Percentiles rank a stretch among this genome's conserved stretches.
phyloP scores from a whole-genome alignment of 1,139 yeast species.

The Diutina sp. region DNA sequence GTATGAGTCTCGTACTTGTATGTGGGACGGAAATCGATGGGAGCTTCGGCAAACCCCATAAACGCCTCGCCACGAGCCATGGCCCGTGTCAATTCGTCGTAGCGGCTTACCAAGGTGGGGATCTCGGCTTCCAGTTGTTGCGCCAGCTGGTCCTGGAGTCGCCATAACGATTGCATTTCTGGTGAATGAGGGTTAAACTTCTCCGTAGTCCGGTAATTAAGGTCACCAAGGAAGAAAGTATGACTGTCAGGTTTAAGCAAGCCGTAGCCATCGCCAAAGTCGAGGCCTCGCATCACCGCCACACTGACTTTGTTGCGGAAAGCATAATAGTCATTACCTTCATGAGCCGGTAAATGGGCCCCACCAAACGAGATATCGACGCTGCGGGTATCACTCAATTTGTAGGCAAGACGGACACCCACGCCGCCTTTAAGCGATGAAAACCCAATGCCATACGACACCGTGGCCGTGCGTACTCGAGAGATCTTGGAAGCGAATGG shows the following conservation, averaged over 20 bases:
- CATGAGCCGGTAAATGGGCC: slow-evolving; percentile 69
- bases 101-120: slow-evolving; percentile 14
- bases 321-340: slow-evolving; percentile 37
- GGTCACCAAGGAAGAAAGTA: slow-evolving; percentile 68
- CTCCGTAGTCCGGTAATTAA: slow-evolving; percentile 58
- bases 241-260: slow-evolving; percentile 45
- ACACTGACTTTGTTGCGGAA: slow-evolving; percentile 42
- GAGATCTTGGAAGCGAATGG: slow-evolving; percentile 25
- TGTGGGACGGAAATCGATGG: slow-evolving; percentile 57
- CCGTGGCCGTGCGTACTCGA: slow-evolving; percentile 16
- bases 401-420: slow-evolving; percentile 37
- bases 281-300: slow-evolving; percentile 38
- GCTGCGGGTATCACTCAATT: slow-evolving; percentile 5
- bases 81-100: slow-evolving; percentile 50
- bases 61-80: slow-evolving; percentile 34
- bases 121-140: slow-evolving; percentile 6
- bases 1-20: slow-evolving; percentile 51
- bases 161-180: slow-evolving; percentile 9
- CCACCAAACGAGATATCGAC: slow-evolving; percentile 47
- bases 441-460: slow-evolving; percentile 44
- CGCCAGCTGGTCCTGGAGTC: slow-evolving; percentile 13
- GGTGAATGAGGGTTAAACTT: slow-evolving; percentile 6
- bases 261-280: slow-evolving; percentile 48
- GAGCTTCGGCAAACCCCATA: slow-evolving; percentile 51
- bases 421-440: slow-evolving; percentile 70